phyloP scores from a whole-genome alignment of 176 grass and related monocot genomes.

The Musa itinerans region DNA sequence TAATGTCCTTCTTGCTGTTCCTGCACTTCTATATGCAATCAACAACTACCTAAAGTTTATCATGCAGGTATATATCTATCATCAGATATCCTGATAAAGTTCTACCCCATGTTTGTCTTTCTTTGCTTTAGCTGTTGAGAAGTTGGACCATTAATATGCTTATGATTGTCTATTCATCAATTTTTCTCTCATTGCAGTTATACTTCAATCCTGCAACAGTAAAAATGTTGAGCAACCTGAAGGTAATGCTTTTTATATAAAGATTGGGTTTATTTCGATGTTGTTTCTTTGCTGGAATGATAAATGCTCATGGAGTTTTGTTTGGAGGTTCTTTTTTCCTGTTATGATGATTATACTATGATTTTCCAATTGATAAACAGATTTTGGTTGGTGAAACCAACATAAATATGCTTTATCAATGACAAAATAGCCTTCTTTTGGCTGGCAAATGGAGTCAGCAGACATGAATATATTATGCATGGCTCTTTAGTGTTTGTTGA shows the following conservation, averaged over 20 bases:
- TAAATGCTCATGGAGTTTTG: too few species aligned
- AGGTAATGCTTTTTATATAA: slow-evolving; percentile 35
- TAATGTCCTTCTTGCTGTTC: slow-evolving; percentile 90
- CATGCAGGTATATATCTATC: slow-evolving; percentile 72
- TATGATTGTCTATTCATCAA: slow-evolving; percentile 15
- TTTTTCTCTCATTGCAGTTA: slow-evolving; percentile 50
- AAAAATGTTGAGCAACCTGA: slow-evolving; percentile 98
- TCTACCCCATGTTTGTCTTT: not conserved
- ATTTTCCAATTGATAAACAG: not conserved
- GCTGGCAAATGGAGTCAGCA: too few species aligned
- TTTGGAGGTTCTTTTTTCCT: too few species aligned
- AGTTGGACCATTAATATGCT: not conserved
- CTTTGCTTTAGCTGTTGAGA: not conserved
- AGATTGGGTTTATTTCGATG: not conserved
- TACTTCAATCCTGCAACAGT: slow-evolving; percentile 98
- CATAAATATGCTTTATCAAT: not conserved
- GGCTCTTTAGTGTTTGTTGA: too few species aligned
- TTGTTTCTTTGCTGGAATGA: not conserved
- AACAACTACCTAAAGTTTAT: slow-evolving; percentile 99
- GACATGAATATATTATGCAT: too few species aligned
- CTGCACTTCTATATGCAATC: slow-evolving; percentile 91
- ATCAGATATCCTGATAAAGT: slow-evolving; percentile 5
- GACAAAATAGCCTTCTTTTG: too few species aligned
- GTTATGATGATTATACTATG: not conserved
- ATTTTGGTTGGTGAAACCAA: not conserved